Conservation (phyloP, 2,329 filamentous ascomycete species). For the Fusarium sp. region DNA sequence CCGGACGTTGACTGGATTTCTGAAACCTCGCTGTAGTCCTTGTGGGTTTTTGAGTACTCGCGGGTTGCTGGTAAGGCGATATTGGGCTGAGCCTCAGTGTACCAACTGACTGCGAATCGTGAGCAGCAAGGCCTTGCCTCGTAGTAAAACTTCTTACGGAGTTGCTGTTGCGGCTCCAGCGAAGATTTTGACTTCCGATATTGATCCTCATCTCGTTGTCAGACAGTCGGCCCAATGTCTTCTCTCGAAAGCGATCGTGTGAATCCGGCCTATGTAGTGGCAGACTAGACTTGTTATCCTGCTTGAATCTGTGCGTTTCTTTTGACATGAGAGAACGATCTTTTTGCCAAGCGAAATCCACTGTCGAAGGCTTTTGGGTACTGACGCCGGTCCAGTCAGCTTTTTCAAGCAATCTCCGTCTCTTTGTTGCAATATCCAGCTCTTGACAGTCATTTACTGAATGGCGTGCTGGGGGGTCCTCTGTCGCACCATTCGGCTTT, state of each 20-base stretch:
- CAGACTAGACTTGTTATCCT: not conserved
- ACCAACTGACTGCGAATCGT: constrained; percentile 3
- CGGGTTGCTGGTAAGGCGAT: not conserved
- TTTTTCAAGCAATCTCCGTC: constrained; percentile 45
- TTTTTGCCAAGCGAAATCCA: constrained; percentile 37
- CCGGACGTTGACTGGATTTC: no score
- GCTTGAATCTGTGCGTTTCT: constrained; percentile 1
- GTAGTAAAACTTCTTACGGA: constrained; percentile 43
- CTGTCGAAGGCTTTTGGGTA: constrained; percentile 49
- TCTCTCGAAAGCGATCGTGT: not conserved
- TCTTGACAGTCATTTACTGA: not conserved
- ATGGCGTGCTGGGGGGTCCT: not conserved
- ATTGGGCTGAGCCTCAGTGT: not conserved
- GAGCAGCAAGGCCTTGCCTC: not conserved
- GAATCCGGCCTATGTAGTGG: not conserved
- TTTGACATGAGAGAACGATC: not conserved
- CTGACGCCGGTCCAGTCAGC: constrained; percentile 51
- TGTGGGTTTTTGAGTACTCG: not conserved
- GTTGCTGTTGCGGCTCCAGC: constrained; percentile 48
- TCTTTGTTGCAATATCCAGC: constrained; percentile 41
- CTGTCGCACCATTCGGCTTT: not conserved
- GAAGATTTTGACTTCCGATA: constrained; percentile 48
- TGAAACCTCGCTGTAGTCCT: not conserved
- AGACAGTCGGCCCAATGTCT: not conserved
- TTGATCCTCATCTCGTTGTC: constrained; percentile 42